A percentile compares a stretch with the other conserved stretches of the same genome.
phyloP scores from a whole-genome alignment of 1,284 basidiomycete genomes.

The Hemileia vastatrix region DNA sequence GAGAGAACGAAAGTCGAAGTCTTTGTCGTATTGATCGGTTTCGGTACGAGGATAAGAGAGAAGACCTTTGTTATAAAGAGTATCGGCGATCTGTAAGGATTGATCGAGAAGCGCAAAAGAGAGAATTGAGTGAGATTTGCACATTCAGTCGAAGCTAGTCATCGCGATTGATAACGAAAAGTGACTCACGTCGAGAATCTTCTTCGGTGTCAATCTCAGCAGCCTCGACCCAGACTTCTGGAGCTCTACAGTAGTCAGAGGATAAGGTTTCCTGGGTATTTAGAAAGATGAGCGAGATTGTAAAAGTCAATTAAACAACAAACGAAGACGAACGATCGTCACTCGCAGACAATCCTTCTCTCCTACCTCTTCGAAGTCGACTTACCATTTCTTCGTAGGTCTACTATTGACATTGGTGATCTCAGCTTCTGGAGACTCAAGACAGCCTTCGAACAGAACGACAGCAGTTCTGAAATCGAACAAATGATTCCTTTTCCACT shows the following conservation, averaged over 20 bases:
- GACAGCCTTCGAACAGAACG: slow-evolving; percentile 33
- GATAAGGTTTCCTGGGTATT: slow-evolving; percentile 37
- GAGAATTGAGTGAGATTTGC: not conserved
- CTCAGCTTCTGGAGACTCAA: slow-evolving; percentile 26
- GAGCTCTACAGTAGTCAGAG: slow-evolving; percentile 42
- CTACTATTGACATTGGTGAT: slow-evolving; percentile 31
- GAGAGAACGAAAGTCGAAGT: slow-evolving; percentile 38
- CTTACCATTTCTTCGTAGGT: slow-evolving; percentile 36
- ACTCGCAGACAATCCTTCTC: not conserved
- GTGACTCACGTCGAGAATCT: slow-evolving; percentile 36
- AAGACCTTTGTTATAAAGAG: slow-evolving; percentile 39
- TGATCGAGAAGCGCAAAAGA: too few species aligned
- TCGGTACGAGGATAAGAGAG: slow-evolving; percentile 44
- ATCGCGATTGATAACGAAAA: not conserved
- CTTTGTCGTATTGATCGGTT: slow-evolving; percentile 41
- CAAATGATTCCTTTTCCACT: slow-evolving; percentile 38
- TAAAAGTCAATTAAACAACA: not conserved
- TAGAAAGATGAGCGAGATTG: too few species aligned
- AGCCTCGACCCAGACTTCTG: slow-evolving; percentile 41
- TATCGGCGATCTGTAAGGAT: slow-evolving; percentile 30
- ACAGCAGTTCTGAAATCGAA: slow-evolving; percentile 34
- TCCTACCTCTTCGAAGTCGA: too few species aligned
- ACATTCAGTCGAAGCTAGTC: not conserved
- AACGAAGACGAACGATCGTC: not conserved
- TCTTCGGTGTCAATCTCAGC: slow-evolving; percentile 36